These are phyloP conservation scores for Phaeolepiota aurea DNA, from an alignment of 768 basidiomycete genomes.

Conservation along the genomic window DNA sequence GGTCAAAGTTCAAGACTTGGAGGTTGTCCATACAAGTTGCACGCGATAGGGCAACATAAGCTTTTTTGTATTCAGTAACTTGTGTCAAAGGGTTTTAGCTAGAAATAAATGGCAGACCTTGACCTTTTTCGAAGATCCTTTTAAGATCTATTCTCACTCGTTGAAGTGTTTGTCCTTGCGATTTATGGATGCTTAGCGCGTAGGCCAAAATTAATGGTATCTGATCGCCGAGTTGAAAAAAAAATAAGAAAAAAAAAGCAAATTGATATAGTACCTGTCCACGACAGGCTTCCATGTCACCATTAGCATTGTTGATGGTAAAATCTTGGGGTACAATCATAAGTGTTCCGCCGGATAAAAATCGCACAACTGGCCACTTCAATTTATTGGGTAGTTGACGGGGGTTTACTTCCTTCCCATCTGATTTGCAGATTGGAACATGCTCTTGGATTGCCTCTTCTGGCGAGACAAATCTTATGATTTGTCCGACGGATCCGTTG, in stretches of 20 bases:
- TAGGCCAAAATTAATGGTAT: constrained; percentile 78
- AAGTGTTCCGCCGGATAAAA: constrained; percentile 36
- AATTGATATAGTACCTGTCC: constrained; percentile 35
- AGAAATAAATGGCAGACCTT: constrained; percentile 58
- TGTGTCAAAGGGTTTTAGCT: too few species aligned
- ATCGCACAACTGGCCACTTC: constrained; percentile 54
- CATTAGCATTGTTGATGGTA: constrained; percentile 52
- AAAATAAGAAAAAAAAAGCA: background rate
- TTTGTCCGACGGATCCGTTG: constrained; percentile 61
- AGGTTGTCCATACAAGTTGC: constrained; percentile 60
- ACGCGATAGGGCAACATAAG: constrained; percentile 67
- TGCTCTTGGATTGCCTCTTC: constrained; percentile 29
- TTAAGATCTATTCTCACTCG: constrained; percentile 74
- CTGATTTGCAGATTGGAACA: constrained; percentile 27
- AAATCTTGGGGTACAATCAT: constrained; percentile 53
- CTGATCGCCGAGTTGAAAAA: constrained; percentile 19
- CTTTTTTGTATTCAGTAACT: too few species aligned
- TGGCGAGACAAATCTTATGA: constrained; percentile 36
- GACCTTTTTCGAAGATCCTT: constrained; percentile 73
- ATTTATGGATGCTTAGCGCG: constrained; percentile 85
- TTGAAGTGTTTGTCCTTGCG: constrained; percentile 84
- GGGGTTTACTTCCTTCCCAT: constrained; percentile 9
- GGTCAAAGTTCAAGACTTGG: constrained; percentile 57
- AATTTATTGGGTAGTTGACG: background rate
- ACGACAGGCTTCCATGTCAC: constrained; percentile 49